A percentile compares a stretch with the other conserved stretches of the same genome.
phyloP scores from a whole-genome alignment of 805 yeast genomes.

The Yarrowia sp. region DNA sequence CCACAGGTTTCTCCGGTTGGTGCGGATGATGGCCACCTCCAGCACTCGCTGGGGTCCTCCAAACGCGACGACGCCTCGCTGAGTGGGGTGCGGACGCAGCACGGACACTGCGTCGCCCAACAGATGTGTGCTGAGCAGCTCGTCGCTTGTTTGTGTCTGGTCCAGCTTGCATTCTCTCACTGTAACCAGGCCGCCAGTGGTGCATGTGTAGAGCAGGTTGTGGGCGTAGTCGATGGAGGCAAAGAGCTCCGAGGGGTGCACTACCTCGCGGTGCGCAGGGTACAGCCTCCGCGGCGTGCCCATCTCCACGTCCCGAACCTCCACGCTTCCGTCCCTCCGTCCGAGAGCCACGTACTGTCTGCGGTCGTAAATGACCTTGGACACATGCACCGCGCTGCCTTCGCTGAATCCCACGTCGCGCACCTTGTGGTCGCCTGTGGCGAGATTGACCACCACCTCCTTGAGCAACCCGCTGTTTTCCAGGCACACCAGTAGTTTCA shows the following conservation, averaged over 20 bases:
- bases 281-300: slow-evolving; percentile 11
- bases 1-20: slow-evolving; percentile 4
- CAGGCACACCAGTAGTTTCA: slow-evolving; percentile 24
- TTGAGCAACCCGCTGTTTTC: slow-evolving; percentile 15
- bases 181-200: neutral
- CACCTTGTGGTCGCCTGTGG: slow-evolving; percentile 4
- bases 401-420: slow-evolving; percentile 11
- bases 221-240: slow-evolving; percentile 8
- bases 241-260: slow-evolving; percentile 18
- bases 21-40: neutral
- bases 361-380: neutral
- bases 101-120: slow-evolving; percentile 15
- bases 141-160: neutral
- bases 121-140: neutral
- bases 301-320: slow-evolving; percentile 23
- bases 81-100: neutral
- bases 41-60: slow-evolving; percentile 19
- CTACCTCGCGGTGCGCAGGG: slow-evolving; percentile 5
- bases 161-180: slow-evolving; percentile 7
- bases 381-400: slow-evolving; percentile 21
- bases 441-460: slow-evolving; percentile 1
- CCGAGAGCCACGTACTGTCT: slow-evolving; percentile 25
- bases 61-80: slow-evolving; percentile 2
- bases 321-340: slow-evolving; percentile 24
- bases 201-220: slow-evolving; percentile 19